A percentile compares a stretch with the other conserved stretches of the same genome.
Conservation (phyloP, 495 filamentous ascomycete species). For the Annulohypoxylon stygium region DNA sequence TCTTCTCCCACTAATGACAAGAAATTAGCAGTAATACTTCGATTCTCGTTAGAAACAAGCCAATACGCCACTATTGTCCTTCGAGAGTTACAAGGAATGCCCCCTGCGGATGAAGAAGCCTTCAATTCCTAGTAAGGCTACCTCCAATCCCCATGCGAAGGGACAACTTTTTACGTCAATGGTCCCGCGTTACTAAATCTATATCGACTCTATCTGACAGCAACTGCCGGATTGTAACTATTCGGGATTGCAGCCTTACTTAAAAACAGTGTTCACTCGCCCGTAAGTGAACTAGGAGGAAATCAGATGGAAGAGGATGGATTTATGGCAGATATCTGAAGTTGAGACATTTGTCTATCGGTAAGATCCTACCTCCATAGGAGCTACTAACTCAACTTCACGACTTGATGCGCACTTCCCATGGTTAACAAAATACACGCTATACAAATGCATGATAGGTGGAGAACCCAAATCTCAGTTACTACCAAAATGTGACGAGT, state of each 20-base stretch:
- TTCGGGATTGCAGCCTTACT: background rate
- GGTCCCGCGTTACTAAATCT: background rate
- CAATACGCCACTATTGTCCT: conserved; percentile 97
- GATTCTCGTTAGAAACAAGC: conserved; percentile 84
- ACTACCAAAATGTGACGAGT: background rate
- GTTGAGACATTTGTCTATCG: conserved; percentile 9
- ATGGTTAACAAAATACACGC: background rate
- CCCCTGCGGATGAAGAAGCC: conserved; percentile 1
- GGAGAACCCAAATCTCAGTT: background rate
- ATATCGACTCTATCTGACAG: background rate
- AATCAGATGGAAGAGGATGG: background rate
- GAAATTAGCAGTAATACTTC: conserved; percentile 86
- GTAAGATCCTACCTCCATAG: conserved; percentile 13
- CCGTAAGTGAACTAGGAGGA: background rate
- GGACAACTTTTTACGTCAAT: background rate
- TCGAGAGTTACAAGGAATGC: conserved; percentile 72
- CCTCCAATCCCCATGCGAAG: background rate
- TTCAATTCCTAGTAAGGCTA: background rate
- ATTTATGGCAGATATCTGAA: background rate
- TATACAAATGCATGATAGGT: background rate
- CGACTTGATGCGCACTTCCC: background rate
- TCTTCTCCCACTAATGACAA: conserved; percentile 41
- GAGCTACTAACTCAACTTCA: conserved; percentile 20
- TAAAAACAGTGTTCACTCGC: background rate
- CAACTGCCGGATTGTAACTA: background rate